Evolutionary conservation across 176 grass and related monocot species (phyloP).

Genomic region (Eleusine indica): DNA sequence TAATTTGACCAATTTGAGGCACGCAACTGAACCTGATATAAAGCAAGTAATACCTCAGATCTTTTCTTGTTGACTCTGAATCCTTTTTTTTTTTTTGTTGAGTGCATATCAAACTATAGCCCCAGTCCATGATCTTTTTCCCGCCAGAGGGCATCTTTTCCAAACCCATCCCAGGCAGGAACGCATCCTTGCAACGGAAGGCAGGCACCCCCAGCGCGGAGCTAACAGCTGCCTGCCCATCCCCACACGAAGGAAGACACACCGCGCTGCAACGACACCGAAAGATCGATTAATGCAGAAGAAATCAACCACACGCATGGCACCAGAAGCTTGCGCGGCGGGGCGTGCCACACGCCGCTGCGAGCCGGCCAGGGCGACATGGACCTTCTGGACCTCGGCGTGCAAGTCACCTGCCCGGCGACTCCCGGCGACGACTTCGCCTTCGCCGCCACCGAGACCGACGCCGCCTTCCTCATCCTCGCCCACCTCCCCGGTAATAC

Average conservation of each 20-base stretch:
- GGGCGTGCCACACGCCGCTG: not conserved
- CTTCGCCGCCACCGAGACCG: slow-evolving; percentile 66
- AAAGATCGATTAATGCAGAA: slow-evolving; percentile 16
- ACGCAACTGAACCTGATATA: too few relatives aligned
- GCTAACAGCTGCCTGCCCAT: not conserved
- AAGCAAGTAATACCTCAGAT: too few relatives aligned
- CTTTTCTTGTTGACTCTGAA: too few relatives aligned
- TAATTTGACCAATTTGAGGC: too few relatives aligned
- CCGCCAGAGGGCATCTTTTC: slow-evolving; percentile 5
- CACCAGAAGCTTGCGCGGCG: not conserved
- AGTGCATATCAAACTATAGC: too few relatives aligned
- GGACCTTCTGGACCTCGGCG: slow-evolving; percentile 65
- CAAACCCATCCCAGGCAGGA: slow-evolving; percentile 1
- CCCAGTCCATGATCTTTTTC: not conserved
- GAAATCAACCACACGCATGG: slow-evolving; percentile 19
- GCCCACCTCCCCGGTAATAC: slow-evolving; percentile 75
- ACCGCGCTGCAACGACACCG: not conserved
- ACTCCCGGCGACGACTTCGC: slow-evolving; percentile 48
- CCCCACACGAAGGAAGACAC: not conserved
- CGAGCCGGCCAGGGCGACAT: slow-evolving; percentile 30
- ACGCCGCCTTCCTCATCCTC: slow-evolving; percentile 69
- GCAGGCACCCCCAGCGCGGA: not conserved
- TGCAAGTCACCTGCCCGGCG: slow-evolving; percentile 37
- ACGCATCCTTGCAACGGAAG: slow-evolving; percentile 19
- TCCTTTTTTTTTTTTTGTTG: too few relatives aligned